Conservation (phyloP, 306 rosid genomes). For the Castanea crenata region DNA sequence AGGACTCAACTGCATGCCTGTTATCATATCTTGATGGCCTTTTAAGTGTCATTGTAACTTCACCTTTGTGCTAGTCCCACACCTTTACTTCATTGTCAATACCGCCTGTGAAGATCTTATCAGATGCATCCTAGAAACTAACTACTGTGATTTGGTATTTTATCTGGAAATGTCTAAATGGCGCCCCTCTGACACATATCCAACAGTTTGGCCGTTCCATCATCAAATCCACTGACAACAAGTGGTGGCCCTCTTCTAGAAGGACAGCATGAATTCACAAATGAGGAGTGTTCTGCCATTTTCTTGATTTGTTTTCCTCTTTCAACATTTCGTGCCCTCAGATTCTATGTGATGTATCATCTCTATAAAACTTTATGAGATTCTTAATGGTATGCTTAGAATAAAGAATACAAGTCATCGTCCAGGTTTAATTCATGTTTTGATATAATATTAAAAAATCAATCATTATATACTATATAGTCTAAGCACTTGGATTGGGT, state of each 20-base stretch:
- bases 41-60: constrained; percentile 86
- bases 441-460: too few relatives aligned
- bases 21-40: constrained; percentile 97
- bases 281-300: not conserved
- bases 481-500: too few relatives aligned
- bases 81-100: constrained; percentile 87
- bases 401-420: too few relatives aligned
- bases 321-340: too few relatives aligned
- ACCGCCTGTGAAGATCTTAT: constrained; percentile 91
- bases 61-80: constrained; percentile 94
- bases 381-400: too few relatives aligned
- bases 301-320: constrained; percentile 80
- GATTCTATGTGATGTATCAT: too few relatives aligned
- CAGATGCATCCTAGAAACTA: constrained; percentile 85
- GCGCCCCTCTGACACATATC: constrained; percentile 98
- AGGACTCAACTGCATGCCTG: constrained; percentile 90
- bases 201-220: constrained; percentile 94
- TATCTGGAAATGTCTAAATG: constrained; percentile 88
- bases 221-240: constrained; percentile 29
- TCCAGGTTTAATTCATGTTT: too few relatives aligned
- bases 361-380: too few relatives aligned
- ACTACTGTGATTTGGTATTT: constrained; percentile 91
- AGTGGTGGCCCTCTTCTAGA: too few relatives aligned
- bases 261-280: too few relatives aligned
- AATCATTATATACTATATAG: too few relatives aligned